A percentile compares a stretch with the other conserved stretches of the same genome.
phyloP scores from a whole-genome alignment of 768 basidiomycete species.

The Galerina marginata region DNA sequence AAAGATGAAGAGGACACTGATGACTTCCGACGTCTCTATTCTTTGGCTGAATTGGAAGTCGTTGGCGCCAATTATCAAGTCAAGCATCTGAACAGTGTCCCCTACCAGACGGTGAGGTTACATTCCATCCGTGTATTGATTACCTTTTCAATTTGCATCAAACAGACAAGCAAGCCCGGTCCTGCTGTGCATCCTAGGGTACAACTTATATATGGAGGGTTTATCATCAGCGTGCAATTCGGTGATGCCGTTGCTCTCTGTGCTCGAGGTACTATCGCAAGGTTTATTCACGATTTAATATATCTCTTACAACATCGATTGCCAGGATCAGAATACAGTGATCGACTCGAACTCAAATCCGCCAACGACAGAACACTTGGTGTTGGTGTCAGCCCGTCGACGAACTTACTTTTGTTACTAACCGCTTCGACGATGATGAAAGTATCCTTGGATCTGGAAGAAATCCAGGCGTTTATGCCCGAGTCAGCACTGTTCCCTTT shows the following conservation, averaged over 20 bases:
- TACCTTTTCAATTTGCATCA: background rate
- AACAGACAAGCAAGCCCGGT: conserved; percentile 66
- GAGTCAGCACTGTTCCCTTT: conserved; percentile 40
- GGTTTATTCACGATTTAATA: no score
- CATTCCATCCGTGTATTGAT: background rate
- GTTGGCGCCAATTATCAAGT: conserved; percentile 49
- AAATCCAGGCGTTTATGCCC: conserved; percentile 61
- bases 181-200: conserved; percentile 77
- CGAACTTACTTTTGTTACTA: conserved; percentile 58
- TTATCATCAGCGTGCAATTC: conserved; percentile 67
- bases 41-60: conserved; percentile 57
- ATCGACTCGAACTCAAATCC: conserved; percentile 75
- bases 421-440: conserved; percentile 77
- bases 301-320: no score
- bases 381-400: conserved; percentile 60
- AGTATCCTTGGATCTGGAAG: conserved; percentile 63
- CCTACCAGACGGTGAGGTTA: conserved; percentile 70
- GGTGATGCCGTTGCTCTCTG: conserved; percentile 79
- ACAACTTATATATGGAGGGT: conserved; percentile 62
- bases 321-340: conserved; percentile 71
- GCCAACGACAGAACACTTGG: conserved; percentile 71
- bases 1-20: conserved; percentile 46
- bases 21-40: conserved; percentile 67
- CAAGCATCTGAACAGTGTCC: conserved; percentile 59
- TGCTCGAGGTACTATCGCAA: conserved; percentile 54